phyloP scores from a whole-genome alignment of 331 rosid genomes.

The Telfairia occidentalis region DNA sequence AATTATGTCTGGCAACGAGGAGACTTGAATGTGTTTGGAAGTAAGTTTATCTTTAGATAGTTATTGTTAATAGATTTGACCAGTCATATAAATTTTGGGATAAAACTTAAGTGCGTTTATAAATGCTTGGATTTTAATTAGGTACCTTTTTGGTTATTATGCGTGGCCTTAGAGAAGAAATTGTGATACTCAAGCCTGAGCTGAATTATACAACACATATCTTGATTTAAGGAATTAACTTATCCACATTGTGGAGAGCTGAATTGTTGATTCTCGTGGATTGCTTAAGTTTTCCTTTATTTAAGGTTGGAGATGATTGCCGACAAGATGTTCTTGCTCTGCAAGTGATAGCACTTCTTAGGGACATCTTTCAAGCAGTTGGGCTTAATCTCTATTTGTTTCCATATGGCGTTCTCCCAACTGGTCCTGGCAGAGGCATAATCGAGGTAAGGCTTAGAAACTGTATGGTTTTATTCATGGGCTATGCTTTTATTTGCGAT shows the following conservation, averaged over 20 bases:
- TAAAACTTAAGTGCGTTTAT: not conserved
- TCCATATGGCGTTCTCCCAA: slow-evolving; percentile 96
- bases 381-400: slow-evolving; percentile 79
- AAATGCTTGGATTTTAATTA: not conserved
- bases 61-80: not conserved
- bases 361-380: slow-evolving; percentile 88
- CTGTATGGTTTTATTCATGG: not conserved
- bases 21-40: not conserved
- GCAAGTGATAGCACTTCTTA: slow-evolving; percentile 89
- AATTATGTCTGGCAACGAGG: not conserved
- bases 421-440: slow-evolving; percentile 93
- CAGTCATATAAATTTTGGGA: not conserved
- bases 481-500: not conserved
- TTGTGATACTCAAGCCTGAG: not conserved
- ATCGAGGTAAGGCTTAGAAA: slow-evolving; percentile 54
- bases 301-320: slow-evolving; percentile 97
- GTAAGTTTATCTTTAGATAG: not conserved
- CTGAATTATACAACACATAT: not conserved
- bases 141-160: not conserved
- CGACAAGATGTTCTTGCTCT: slow-evolving; percentile 99
- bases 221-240: not conserved
- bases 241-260: not conserved
- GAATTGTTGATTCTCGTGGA: not conserved
- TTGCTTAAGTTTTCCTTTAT: slow-evolving; percentile 17
- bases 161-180: not conserved